Conservation (phyloP, 1,284 basidiomycete species). For the Anthracocystis panici-leucophaei region DNA sequence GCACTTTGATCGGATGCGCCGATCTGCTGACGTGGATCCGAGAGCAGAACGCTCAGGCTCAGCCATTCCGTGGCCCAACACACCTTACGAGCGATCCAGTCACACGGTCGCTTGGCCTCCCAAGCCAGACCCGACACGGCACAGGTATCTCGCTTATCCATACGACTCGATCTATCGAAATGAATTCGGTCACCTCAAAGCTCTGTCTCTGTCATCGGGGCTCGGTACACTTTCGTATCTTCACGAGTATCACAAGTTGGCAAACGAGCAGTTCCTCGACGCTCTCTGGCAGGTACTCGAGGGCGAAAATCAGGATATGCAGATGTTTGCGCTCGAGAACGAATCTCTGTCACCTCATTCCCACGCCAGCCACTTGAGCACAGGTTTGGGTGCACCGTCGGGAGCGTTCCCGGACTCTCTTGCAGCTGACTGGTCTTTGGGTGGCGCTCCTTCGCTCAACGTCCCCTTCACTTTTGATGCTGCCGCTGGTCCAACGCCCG, state of each 20-base stretch:
- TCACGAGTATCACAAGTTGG: constrained; percentile 54
- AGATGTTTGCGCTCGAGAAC: constrained; percentile 52
- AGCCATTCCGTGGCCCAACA: constrained; percentile 51
- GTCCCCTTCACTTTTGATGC: constrained; percentile 51
- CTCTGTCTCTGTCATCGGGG: constrained; percentile 46
- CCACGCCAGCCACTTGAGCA: constrained; percentile 30
- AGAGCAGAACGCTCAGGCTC: constrained; percentile 36
- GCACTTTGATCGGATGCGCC: constrained; percentile 12
- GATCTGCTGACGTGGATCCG: constrained; percentile 17
- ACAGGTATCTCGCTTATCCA: constrained; percentile 50
- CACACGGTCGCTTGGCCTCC: constrained; percentile 52
- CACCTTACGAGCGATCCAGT: constrained; percentile 41
- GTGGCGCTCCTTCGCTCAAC: constrained; percentile 43
- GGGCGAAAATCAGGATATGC: constrained; percentile 51
- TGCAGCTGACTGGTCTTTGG: constrained; percentile 40
- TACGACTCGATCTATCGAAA: constrained; percentile 54
- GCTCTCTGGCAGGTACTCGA: constrained; percentile 53
- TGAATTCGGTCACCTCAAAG: constrained; percentile 53
- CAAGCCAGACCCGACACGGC: constrained; percentile 41
- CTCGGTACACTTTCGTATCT: constrained; percentile 53
- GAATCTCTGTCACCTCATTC: constrained; percentile 44
- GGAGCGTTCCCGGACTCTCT: constrained; percentile 36
- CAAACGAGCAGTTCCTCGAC: constrained; percentile 54
- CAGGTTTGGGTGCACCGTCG: constrained; percentile 22
- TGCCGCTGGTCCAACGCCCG: constrained; percentile 28